These are phyloP conservation scores for Floccularia luteovirens DNA, from an alignment of 768 basidiomycete species.

Conservation along the genomic window DNA sequence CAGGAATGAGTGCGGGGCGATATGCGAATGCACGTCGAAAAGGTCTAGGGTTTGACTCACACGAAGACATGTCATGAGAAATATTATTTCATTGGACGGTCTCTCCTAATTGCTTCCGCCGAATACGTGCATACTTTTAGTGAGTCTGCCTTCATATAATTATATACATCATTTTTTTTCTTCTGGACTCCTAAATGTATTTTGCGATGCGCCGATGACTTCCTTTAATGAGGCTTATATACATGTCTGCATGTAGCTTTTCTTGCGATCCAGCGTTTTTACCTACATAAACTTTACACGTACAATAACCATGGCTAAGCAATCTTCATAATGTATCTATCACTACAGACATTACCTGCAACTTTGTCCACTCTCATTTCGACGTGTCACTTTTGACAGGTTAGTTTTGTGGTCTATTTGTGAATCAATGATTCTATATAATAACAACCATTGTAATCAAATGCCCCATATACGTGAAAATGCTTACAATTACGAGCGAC, in stretches of 20 bases:
- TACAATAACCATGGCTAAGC: conserved; percentile 2
- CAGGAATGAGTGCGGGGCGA: conserved; percentile 53
- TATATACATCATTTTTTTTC: not conserved
- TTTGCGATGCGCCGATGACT: no score
- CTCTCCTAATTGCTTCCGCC: no score
- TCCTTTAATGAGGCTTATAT: no score
- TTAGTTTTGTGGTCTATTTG: no score
- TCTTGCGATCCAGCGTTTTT: not conserved
- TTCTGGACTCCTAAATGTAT: not conserved
- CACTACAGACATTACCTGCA: no score
- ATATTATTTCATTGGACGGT: not conserved
- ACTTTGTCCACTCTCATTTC: no score
- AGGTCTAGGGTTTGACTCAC: conserved; percentile 31
- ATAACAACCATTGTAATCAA: no score
- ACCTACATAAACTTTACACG: conserved; percentile 4
- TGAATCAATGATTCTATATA: no score
- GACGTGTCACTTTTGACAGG: no score
- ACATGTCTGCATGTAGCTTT: not conserved
- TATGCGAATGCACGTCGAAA: conserved; percentile 54
- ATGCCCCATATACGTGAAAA: no score
- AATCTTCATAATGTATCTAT: no score
- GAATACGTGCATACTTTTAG: not conserved
- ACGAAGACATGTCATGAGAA: conserved; percentile 29
- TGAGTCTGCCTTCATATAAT: conserved; percentile 2
- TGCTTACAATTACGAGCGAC: no score